These are phyloP conservation scores for Chaetomium cochliodes DNA, from an alignment of 495 filamentous ascomycete species.

Conservation along the genomic window DNA sequence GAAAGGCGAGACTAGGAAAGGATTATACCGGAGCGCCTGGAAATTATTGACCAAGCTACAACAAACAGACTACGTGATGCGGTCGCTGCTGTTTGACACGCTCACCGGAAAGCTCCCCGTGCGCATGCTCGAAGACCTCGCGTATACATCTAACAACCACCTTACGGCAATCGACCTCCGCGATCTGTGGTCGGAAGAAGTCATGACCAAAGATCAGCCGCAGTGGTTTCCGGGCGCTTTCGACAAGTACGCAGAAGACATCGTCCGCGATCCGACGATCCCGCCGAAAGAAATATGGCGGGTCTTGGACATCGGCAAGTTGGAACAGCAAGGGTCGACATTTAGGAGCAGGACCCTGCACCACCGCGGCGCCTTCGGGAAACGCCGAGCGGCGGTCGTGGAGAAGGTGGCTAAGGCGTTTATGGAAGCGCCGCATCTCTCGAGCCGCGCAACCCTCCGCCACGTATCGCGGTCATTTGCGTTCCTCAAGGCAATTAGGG, in stretches of 20 bases:
- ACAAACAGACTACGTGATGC: slow-evolving; percentile 20
- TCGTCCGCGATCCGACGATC: slow-evolving; percentile 27
- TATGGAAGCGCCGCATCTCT: slow-evolving; percentile 35
- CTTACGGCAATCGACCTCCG: slow-evolving; percentile 24
- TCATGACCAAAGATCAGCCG: slow-evolving; percentile 7
- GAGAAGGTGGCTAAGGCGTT: slow-evolving; percentile 36
- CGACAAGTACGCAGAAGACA: slow-evolving; percentile 21
- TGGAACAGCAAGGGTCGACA: slow-evolving; percentile 6
- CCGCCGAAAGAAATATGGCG: slow-evolving; percentile 29
- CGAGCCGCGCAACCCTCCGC: slow-evolving; percentile 39
- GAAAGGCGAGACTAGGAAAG: background rate
- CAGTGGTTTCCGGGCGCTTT: slow-evolving; percentile 27
- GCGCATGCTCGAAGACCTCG: slow-evolving; percentile 17
- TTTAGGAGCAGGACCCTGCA: background rate
- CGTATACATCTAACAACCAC: slow-evolving; percentile 19
- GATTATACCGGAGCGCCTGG: slow-evolving; percentile 25
- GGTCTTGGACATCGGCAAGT: slow-evolving; percentile 26
- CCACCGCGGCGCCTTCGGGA: slow-evolving; percentile 20
- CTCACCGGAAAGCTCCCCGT: slow-evolving; percentile 13
- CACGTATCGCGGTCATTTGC: slow-evolving; percentile 41
- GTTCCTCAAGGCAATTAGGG: slow-evolving; percentile 30
- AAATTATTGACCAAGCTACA: slow-evolving; percentile 24
- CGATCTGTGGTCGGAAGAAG: slow-evolving; percentile 23
- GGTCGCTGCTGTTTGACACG: slow-evolving; percentile 19
- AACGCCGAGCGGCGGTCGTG: slow-evolving; percentile 28